These are phyloP conservation scores for Misopates orontium DNA, from an alignment of 257 asterid species.

Conservation along the genomic window DNA sequence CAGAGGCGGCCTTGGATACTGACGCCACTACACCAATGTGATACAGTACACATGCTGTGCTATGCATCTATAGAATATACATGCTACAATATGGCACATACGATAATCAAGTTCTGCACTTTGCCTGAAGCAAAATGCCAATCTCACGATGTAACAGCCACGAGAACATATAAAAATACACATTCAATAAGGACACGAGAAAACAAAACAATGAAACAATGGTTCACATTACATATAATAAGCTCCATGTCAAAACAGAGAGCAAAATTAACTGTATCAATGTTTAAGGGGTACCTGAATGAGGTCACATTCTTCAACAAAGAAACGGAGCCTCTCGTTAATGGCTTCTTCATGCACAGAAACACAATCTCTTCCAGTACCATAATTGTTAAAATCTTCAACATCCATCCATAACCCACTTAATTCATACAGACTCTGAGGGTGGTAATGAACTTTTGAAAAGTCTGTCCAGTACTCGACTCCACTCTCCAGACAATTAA, in stretches of 20 bases:
- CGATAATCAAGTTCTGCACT: slow-evolving; percentile 16
- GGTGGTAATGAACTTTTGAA: slow-evolving; percentile 93
- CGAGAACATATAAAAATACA: slow-evolving; percentile 5
- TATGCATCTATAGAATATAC: no score
- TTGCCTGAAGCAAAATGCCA: slow-evolving; percentile 22
- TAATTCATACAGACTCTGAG: slow-evolving; percentile 82
- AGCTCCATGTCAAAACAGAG: slow-evolving; percentile 13
- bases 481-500: slow-evolving; percentile 67
- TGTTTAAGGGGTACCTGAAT: slow-evolving; percentile 61
- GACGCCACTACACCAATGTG: no score
- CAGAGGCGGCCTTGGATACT: no score
- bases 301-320: slow-evolving; percentile 91
- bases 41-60: no score
- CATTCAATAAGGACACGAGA: slow-evolving; percentile 15
- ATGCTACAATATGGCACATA: no score
- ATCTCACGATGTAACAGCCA: slow-evolving; percentile 11
- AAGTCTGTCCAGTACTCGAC: slow-evolving; percentile 94
- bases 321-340: slow-evolving; percentile 84
- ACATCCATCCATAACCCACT: slow-evolving; percentile 66
- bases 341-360: slow-evolving; percentile 72
- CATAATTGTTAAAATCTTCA: slow-evolving; percentile 64
- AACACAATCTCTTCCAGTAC: slow-evolving; percentile 75
- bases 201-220: slow-evolving; percentile 17
- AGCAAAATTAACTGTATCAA: not conserved
- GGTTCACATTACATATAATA: not conserved